Conservation (phyloP, 2,329 filamentous ascomycete genomes). For the Geosmithia morbida region DNA sequence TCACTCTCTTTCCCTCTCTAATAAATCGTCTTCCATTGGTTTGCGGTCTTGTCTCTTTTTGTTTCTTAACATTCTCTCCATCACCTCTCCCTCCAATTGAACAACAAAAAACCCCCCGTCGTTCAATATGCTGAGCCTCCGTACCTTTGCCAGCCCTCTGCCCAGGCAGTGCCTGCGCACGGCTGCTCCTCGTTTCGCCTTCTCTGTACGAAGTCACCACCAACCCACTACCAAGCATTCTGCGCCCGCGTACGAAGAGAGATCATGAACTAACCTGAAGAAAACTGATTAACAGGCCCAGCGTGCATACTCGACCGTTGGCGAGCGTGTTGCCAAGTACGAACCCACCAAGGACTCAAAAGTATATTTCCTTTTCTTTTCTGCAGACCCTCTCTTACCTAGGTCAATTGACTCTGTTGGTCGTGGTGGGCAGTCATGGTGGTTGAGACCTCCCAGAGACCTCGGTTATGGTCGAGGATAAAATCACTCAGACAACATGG, state of each 20-base stretch:
- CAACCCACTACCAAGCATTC: background rate
- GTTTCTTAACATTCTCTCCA: background rate
- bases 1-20: background rate
- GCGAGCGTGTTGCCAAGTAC: conserved; percentile 79
- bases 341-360: conserved; percentile 77
- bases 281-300: conserved; percentile 22
- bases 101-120: background rate
- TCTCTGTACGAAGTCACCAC: conserved; percentile 13
- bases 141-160: conserved; percentile 61
- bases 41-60: conserved; percentile 1
- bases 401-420: conserved; percentile 1
- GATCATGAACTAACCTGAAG: background rate
- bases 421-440: conserved; percentile 1
- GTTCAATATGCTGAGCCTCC: conserved; percentile 66
- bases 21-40: background rate
- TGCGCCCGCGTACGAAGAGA: background rate
- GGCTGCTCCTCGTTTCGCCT: conserved; percentile 42
- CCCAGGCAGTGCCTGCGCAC: conserved; percentile 66
- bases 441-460: background rate
- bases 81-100: conserved; percentile 1
- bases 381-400: no score
- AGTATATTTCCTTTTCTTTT: conserved; percentile 39
- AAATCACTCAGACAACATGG: conserved; percentile 25
- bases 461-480: conserved; percentile 6
- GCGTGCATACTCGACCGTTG: conserved; percentile 49